Evolutionary conservation across 805 yeast genomes (phyloP).

Genomic region (Candida tammaniensis): DNA sequence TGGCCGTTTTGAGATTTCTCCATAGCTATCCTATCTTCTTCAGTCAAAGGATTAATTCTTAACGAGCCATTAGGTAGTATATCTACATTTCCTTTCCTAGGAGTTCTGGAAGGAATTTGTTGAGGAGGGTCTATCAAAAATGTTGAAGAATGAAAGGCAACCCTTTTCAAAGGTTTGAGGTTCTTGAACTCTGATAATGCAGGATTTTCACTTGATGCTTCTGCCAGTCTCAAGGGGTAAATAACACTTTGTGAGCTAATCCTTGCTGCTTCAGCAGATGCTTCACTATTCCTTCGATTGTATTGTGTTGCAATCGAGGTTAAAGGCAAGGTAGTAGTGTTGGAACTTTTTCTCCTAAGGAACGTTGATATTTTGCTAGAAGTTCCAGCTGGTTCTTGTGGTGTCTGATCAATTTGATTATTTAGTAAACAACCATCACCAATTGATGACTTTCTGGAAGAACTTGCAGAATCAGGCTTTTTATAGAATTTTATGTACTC

Average conservation of each 20-base stretch:
- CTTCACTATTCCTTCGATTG: slow-evolving; percentile 13
- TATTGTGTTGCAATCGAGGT: slow-evolving; percentile 14
- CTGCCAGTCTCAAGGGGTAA: too few species aligned
- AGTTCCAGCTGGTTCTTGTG: too few species aligned
- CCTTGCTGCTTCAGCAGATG: slow-evolving; percentile 1
- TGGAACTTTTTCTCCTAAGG: slow-evolving; percentile 23
- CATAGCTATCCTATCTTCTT: slow-evolving; percentile 47
- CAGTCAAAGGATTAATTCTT: slow-evolving; percentile 51
- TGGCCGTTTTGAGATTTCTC: slow-evolving; percentile 37
- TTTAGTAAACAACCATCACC: slow-evolving; percentile 8
- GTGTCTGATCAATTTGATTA: too few species aligned
- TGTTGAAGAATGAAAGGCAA: slow-evolving; percentile 41
- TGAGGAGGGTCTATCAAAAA: slow-evolving; percentile 62
- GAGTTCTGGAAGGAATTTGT: slow-evolving; percentile 85
- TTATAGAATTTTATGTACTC: slow-evolving; percentile 35
- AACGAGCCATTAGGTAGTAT: slow-evolving; percentile 52
- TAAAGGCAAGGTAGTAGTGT: slow-evolving; percentile 8
- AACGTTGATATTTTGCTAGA: slow-evolving; percentile 30
- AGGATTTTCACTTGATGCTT: neutral
- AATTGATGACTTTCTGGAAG: slow-evolving; percentile 15
- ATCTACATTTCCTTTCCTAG: slow-evolving; percentile 73
- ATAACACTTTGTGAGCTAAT: too few species aligned
- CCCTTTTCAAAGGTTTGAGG: slow-evolving; percentile 38
- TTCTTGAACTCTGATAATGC: slow-evolving; percentile 25
- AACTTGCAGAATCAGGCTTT: slow-evolving; percentile 19